Percentiles rank a stretch among this genome's conserved stretches.
These are phyloP conservation scores for Oryza longistaminata DNA, from an alignment of 176 grass and related monocot genomes.

Conservation along the genomic window DNA sequence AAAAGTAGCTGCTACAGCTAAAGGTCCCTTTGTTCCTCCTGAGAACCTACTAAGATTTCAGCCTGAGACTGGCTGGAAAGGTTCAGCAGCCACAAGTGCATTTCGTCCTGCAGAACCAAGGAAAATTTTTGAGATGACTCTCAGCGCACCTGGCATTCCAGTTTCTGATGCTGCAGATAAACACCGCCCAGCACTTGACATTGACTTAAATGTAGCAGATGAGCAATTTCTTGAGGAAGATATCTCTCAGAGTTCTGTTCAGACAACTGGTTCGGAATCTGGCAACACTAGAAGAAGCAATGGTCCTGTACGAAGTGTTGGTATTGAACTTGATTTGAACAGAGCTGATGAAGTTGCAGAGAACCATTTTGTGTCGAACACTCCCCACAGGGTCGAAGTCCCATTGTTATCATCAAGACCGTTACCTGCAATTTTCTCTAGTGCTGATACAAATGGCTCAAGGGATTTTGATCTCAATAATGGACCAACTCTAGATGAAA, in stretches of 20 bases:
- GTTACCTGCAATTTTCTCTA: slow-evolving; percentile 38
- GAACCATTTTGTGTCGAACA: slow-evolving; percentile 47
- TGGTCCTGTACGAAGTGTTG: slow-evolving; percentile 37
- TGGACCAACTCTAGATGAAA: slow-evolving; percentile 74
- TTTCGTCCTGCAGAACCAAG: slow-evolving; percentile 73
- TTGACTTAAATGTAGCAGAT: slow-evolving; percentile 85
- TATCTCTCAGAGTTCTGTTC: slow-evolving; percentile 46
- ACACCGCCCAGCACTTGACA: slow-evolving; percentile 51
- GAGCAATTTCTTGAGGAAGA: slow-evolving; percentile 62
- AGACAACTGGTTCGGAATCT: slow-evolving; percentile 56
- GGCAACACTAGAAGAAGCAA: slow-evolving; percentile 31
- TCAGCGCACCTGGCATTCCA: slow-evolving; percentile 34
- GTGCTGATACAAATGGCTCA: slow-evolving; percentile 31
- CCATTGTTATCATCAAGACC: slow-evolving; percentile 46
- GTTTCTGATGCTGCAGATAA: slow-evolving; percentile 47
- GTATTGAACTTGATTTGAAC: slow-evolving; percentile 83
- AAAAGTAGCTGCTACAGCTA: slow-evolving; percentile 70
- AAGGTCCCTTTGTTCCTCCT: slow-evolving; percentile 70
- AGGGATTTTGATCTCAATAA: slow-evolving; percentile 89
- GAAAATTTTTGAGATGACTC: slow-evolving; percentile 58
- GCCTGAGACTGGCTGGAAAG: slow-evolving; percentile 81
- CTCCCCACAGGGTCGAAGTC: slow-evolving; percentile 47
- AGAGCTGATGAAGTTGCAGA: slow-evolving; percentile 54
- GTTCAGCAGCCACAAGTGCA: slow-evolving; percentile 83
- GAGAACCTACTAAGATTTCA: slow-evolving; percentile 65